phyloP scores from a whole-genome alignment of 23 red algal genomes.

The Gracilariopsis chorda region DNA sequence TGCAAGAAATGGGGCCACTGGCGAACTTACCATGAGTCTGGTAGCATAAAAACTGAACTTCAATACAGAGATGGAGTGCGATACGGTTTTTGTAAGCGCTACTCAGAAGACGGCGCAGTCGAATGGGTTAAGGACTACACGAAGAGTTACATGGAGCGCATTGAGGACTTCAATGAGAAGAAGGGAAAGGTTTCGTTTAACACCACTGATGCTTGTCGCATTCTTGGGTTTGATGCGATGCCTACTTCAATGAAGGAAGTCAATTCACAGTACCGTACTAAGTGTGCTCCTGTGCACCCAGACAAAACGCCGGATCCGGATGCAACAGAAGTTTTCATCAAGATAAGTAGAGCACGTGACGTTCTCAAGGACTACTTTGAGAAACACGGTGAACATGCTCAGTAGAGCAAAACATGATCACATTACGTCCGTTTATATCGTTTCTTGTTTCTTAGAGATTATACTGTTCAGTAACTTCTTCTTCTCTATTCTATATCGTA shows the following conservation, averaged over 20 bases:
- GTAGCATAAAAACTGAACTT: slow-evolving; percentile 78
- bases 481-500: slow-evolving; percentile 65
- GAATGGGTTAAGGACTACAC: slow-evolving; percentile 98
- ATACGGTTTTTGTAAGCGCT: slow-evolving; percentile 90
- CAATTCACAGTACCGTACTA: slow-evolving; percentile 76
- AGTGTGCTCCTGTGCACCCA: slow-evolving; percentile 85
- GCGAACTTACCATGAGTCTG: slow-evolving; percentile 88
- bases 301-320: slow-evolving; percentile 80
- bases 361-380: slow-evolving; percentile 81
- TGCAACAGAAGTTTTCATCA: slow-evolving; percentile 82
- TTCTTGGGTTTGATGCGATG: slow-evolving; percentile 59
- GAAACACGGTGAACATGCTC: slow-evolving; percentile 4
- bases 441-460: background rate
- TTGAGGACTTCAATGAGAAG: slow-evolving; percentile 80
- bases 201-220: slow-evolving; percentile 64
- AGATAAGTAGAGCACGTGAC: slow-evolving; percentile 82
- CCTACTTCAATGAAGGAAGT: slow-evolving; percentile 81
- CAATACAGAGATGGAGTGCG: slow-evolving; percentile 85
- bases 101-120: slow-evolving; percentile 78
- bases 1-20: slow-evolving; percentile 81
- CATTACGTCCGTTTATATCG: background rate
- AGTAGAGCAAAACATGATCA: background rate
- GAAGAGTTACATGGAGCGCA: slow-evolving; percentile 70
- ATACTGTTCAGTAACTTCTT: slow-evolving; percentile 50
- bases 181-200: slow-evolving; percentile 61